These are phyloP conservation scores for Pseudocercospora fuligena DNA, from an alignment of 2,329 filamentous ascomycete genomes.

Conservation along the genomic window DNA sequence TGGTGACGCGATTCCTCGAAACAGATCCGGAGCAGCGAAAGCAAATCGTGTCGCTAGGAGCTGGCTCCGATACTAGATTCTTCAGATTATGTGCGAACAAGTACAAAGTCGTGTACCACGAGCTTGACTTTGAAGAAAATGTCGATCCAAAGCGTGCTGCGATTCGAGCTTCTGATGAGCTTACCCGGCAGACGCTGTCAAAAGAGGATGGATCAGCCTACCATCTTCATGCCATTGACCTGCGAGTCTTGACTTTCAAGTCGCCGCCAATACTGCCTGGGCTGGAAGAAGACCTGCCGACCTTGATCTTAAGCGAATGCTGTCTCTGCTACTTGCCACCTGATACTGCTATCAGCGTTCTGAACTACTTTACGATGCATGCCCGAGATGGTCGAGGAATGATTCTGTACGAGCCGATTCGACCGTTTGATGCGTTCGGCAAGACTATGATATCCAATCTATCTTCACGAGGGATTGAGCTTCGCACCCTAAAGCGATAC, in stretches of 20 bases:
- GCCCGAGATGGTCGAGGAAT: constrained; percentile 59
- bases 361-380: constrained; percentile 45
- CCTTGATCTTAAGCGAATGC: constrained; percentile 89
- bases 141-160: constrained; percentile 36
- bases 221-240: constrained; percentile 65
- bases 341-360: constrained; percentile 59
- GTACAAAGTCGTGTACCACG: constrained; percentile 74
- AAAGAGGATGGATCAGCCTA: constrained; percentile 48
- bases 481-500: constrained; percentile 81
- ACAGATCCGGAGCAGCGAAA: constrained; percentile 28
- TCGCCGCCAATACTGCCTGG: constrained; percentile 42
- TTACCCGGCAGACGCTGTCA: constrained; percentile 29
- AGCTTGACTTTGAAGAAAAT: constrained; percentile 84
- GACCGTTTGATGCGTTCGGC: constrained; percentile 83
- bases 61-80: constrained; percentile 88
- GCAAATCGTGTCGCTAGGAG: constrained; percentile 90
- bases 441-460: constrained; percentile 92
- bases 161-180: constrained; percentile 31
- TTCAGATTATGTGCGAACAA: constrained; percentile 68
- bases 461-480: constrained; percentile 75
- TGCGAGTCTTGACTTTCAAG: constrained; percentile 61
- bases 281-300: constrained; percentile 67
- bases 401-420: constrained; percentile 87
- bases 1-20: constrained; percentile 73
- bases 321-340: constrained; percentile 87